phyloP scores from a whole-genome alignment of 805 yeast genomes.

The Cyberlindnera lachancei region DNA sequence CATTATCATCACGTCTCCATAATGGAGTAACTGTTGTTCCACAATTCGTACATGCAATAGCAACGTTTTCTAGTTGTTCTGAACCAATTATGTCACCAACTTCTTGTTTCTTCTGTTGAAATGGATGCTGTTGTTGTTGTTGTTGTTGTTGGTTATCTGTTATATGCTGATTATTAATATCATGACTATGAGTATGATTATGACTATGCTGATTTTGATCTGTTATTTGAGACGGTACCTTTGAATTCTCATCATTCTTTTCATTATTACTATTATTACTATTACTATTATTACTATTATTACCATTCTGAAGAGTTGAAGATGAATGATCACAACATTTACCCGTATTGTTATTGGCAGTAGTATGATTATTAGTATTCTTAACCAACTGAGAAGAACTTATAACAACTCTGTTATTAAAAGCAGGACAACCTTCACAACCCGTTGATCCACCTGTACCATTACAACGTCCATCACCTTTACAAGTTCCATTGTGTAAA shows the following conservation, averaged over 20 bases:
- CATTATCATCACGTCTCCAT: slow-evolving; percentile 78
- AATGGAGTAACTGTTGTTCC: slow-evolving; percentile 80
- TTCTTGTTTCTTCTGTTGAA: too few relatives aligned
- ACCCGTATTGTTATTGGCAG: too few relatives aligned
- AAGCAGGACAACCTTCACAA: slow-evolving; percentile 80
- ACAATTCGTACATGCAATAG: slow-evolving; percentile 78
- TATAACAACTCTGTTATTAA: slow-evolving; percentile 54
- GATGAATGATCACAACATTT: too few relatives aligned
- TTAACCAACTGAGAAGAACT: too few relatives aligned
- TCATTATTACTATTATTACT: neutral
- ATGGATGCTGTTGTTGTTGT: too few relatives aligned
- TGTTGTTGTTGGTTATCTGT: too few relatives aligned
- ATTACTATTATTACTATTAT: neutral
- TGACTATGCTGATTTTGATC: too few relatives aligned
- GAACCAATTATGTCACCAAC: slow-evolving; percentile 15
- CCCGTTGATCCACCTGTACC: slow-evolving; percentile 83
- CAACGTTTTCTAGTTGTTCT: slow-evolving; percentile 36
- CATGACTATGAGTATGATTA: too few relatives aligned
- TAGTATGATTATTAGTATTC: too few relatives aligned
- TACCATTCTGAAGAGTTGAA: neutral
- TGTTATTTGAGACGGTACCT: neutral
- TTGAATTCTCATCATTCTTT: neutral
- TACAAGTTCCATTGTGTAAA: slow-evolving; percentile 20
- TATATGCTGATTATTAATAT: too few relatives aligned
- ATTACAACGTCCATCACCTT: slow-evolving; percentile 53